Conservation (phyloP, 2,329 filamentous ascomycete genomes). For the Botrytis galanthina region DNA sequence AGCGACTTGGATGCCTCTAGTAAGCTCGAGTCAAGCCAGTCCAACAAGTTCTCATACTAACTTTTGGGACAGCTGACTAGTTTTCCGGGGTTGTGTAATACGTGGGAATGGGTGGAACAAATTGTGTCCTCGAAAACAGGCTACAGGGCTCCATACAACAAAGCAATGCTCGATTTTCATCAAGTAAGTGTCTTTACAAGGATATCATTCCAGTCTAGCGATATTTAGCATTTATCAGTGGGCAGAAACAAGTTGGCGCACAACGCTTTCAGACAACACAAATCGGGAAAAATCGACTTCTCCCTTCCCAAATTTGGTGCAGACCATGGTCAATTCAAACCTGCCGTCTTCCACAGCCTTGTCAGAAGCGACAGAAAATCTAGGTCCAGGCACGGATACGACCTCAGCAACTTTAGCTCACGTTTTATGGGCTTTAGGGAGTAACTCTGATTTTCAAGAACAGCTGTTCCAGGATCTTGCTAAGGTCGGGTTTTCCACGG, state of each 20-base stretch:
- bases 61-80: background rate
- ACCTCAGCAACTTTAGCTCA: background rate
- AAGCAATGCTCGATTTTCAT: background rate
- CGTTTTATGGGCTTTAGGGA: background rate
- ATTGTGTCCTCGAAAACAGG: background rate
- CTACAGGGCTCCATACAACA: background rate
- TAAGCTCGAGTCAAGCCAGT: background rate
- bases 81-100: background rate
- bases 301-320: background rate
- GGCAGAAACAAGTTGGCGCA: background rate
- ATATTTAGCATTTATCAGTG: background rate
- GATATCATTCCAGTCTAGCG: background rate
- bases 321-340: background rate
- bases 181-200: background rate
- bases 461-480: background rate
- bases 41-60: background rate
- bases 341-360: background rate
- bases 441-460: background rate
- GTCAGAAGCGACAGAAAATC: background rate
- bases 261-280: background rate
- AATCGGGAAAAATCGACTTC: background rate
- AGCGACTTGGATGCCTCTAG: background rate
- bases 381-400: background rate
- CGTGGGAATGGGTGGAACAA: background rate
- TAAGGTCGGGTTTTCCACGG: background rate